Evolutionary conservation across 768 basidiomycete species (phyloP).

Genomic region (Dioszegia aurantiaca): DNA sequence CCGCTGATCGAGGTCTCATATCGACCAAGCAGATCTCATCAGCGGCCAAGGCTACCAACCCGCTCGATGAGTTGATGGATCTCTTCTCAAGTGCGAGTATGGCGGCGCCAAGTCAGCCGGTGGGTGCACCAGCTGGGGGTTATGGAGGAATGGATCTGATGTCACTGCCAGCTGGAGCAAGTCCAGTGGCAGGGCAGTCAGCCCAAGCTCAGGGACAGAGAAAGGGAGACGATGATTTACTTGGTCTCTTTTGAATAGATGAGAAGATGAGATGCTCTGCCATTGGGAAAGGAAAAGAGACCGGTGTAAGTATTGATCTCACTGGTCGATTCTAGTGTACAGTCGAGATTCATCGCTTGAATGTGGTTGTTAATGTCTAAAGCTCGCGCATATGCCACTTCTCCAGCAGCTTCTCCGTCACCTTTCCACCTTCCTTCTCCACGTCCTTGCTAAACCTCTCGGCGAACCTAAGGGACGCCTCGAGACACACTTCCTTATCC

Average conservation of each 20-base stretch:
- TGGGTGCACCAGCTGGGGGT: neutral
- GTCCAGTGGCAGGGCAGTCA: slow-evolving; percentile 48
- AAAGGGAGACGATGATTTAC: slow-evolving; percentile 56
- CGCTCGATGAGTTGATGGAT: slow-evolving; percentile 87
- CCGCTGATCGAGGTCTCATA: slow-evolving; percentile 28
- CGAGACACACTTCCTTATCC: too few species aligned
- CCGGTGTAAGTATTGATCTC: too few species aligned
- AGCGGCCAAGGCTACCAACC: slow-evolving; percentile 77
- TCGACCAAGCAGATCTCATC: slow-evolving; percentile 35
- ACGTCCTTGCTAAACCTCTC: too few species aligned
- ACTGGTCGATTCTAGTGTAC: too few species aligned
- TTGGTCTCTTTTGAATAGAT: slow-evolving; percentile 58
- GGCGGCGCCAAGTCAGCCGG: slow-evolving; percentile 31
- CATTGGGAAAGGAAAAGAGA: too few species aligned
- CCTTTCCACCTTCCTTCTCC: too few species aligned
- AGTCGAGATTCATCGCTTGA: too few species aligned
- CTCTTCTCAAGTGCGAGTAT: slow-evolving; percentile 66
- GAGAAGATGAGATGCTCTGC: too few species aligned
- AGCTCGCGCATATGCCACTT: too few species aligned
- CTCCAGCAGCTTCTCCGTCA: neutral
- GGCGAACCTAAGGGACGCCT: too few species aligned
- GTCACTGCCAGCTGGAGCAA: slow-evolving; percentile 53
- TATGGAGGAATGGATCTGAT: slow-evolving; percentile 17
- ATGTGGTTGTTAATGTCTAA: too few species aligned
- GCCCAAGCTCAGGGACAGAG: slow-evolving; percentile 14